Evolutionary conservation across 495 filamentous ascomycete species (phyloP).

Genomic region (Haplographium delicatum): DNA sequence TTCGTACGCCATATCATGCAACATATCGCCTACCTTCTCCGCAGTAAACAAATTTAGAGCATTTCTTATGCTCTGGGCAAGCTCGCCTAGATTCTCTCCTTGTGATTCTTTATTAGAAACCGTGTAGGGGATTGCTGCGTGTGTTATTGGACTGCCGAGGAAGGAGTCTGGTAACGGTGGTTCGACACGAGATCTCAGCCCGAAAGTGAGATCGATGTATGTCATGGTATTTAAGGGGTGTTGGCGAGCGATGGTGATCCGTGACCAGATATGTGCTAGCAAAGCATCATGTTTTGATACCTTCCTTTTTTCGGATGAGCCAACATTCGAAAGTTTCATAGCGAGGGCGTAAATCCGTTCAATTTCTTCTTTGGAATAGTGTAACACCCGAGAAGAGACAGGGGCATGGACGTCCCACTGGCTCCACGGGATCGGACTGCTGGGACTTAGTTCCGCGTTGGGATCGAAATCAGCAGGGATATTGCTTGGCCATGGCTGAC

Average conservation of each 20-base stretch:
- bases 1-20: conserved; percentile 34
- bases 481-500: conserved; percentile 22
- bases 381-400: conserved; percentile 29
- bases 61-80: conserved; percentile 28
- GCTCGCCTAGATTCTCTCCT: conserved; percentile 16
- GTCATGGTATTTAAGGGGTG: conserved; percentile 21
- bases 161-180: conserved; percentile 33
- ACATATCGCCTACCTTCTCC: conserved; percentile 25
- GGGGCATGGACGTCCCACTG: conserved; percentile 30
- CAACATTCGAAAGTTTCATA: too few species aligned
- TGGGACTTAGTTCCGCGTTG: conserved; percentile 24
- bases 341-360: conserved; percentile 22
- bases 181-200: conserved; percentile 28
- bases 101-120: background rate
- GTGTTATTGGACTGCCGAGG: conserved; percentile 31
- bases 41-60: conserved; percentile 31
- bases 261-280: conserved; percentile 36
- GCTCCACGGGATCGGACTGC: conserved; percentile 31
- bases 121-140: conserved; percentile 12
- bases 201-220: conserved; percentile 32
- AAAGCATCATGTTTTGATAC: conserved; percentile 34
- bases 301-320: conserved; percentile 1
- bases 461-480: conserved; percentile 19
- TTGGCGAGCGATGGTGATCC: conserved; percentile 31
- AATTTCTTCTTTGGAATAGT: conserved; percentile 26